Conservation (phyloP, 2,329 filamentous ascomycete genomes). For the Cryphonectria japonica region DNA sequence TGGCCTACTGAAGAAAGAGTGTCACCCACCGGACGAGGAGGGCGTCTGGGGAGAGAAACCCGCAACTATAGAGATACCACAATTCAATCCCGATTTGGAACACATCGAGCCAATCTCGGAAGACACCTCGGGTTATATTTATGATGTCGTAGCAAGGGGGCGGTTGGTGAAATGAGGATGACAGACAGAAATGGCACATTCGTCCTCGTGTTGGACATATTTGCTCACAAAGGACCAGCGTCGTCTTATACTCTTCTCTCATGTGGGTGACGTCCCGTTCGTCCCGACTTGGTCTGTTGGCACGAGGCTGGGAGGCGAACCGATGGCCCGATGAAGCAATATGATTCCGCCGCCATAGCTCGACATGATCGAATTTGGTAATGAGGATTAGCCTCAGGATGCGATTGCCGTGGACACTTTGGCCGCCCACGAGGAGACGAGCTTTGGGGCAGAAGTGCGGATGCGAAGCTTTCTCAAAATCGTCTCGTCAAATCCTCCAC, state of each 20-base stretch:
- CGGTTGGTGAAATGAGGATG: background rate
- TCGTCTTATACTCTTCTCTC: background rate
- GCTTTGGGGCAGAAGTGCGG: background rate
- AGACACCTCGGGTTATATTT: background rate
- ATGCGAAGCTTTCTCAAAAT: background rate
- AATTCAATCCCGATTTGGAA: background rate
- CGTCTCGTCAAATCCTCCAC: background rate
- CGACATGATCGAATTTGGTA: background rate
- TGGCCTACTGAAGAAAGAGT: background rate
- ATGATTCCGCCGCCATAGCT: background rate
- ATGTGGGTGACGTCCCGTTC: background rate
- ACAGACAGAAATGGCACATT: background rate
- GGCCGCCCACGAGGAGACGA: background rate
- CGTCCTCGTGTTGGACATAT: background rate
- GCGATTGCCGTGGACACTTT: background rate
- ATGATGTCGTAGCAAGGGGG: background rate
- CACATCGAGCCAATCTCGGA: background rate
- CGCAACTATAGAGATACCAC: conserved; percentile 8
- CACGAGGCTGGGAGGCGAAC: background rate
- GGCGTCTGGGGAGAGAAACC: background rate
- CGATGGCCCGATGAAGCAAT: too few relatives aligned
- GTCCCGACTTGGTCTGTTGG: background rate
- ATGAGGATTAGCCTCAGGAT: background rate
- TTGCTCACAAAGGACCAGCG: background rate
- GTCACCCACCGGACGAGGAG: background rate